These are phyloP conservation scores for Davidsoniella eucalypti DNA, from an alignment of 2,329 filamentous ascomycete genomes.

Conservation along the genomic window DNA sequence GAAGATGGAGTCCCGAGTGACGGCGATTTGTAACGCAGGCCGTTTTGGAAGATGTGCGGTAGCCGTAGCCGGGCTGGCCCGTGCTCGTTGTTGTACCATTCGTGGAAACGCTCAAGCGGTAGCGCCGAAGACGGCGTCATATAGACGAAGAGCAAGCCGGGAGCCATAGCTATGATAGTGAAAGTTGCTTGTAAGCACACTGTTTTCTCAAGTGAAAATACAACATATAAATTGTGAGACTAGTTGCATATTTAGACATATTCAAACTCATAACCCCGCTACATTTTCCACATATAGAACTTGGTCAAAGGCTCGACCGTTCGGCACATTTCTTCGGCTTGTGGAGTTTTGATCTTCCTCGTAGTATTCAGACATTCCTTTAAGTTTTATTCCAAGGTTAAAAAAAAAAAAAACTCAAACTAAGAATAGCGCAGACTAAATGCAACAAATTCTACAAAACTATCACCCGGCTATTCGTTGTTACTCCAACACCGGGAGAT, in stretches of 20 bases:
- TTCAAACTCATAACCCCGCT: too few species aligned
- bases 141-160: conserved; percentile 67
- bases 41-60: conserved; percentile 56
- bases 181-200: neutral
- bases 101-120: conserved; percentile 57
- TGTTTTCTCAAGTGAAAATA: too few species aligned
- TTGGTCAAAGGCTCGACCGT: neutral
- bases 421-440: neutral
- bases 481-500: neutral
- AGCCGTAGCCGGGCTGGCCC: conserved; percentile 65
- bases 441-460: neutral
- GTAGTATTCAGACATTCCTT: too few species aligned
- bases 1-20: too few species aligned
- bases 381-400: too few species aligned
- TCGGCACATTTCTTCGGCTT: conserved; percentile 1
- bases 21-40: conserved; percentile 53
- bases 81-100: conserved; percentile 92
- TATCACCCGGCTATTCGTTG: neutral
- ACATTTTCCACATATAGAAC: too few species aligned
- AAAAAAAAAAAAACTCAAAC: too few species aligned
- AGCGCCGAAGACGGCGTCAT: conserved; percentile 62
- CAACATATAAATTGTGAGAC: too few species aligned
- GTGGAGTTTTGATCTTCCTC: conserved; percentile 1
- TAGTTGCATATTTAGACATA: neutral
- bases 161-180: conserved; percentile 16